Evolutionary conservation across 139 green algal genomes (phyloP).

Genomic region (Micractinium conductrix): DNA sequence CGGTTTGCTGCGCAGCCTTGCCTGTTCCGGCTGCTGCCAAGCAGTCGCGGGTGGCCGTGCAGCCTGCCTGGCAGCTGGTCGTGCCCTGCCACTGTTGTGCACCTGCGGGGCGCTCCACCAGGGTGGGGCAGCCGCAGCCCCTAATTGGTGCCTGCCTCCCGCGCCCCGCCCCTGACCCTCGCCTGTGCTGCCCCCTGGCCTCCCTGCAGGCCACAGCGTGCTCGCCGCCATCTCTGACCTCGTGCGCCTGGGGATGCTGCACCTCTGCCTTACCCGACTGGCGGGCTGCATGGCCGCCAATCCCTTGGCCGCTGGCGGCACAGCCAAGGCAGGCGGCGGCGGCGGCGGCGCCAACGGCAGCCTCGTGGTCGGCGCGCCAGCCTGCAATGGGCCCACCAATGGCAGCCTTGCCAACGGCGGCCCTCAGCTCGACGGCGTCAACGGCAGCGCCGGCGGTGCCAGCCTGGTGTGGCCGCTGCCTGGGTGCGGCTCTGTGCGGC

Average conservation of each 20-base stretch:
- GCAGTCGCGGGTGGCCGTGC: too few relatives aligned
- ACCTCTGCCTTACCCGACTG: constrained; percentile 15
- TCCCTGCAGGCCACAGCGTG: constrained; percentile 22
- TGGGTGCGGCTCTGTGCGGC: constrained; percentile 20
- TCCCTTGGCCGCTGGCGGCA: constrained; percentile 4
- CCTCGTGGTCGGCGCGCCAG: background rate
- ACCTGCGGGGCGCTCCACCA: too few relatives aligned
- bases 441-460: background rate
- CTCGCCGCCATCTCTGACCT: constrained; percentile 15
- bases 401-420: constrained; percentile 4
- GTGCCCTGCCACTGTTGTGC: too few relatives aligned
- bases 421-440: background rate
- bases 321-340: background rate
- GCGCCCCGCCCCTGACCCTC: too few relatives aligned
- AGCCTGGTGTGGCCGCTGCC: constrained; percentile 24
- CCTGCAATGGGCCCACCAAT: background rate
- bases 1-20: too few relatives aligned
- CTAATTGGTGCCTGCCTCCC: too few relatives aligned
- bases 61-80: too few relatives aligned
- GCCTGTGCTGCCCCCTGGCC: background rate
- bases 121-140: too few relatives aligned
- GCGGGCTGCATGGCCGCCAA: constrained; percentile 27
- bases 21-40: too few relatives aligned
- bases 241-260: constrained; percentile 7
- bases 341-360: background rate